These are phyloP conservation scores for Misopates orontium DNA, from an alignment of 257 asterid species.

Conservation along the genomic window DNA sequence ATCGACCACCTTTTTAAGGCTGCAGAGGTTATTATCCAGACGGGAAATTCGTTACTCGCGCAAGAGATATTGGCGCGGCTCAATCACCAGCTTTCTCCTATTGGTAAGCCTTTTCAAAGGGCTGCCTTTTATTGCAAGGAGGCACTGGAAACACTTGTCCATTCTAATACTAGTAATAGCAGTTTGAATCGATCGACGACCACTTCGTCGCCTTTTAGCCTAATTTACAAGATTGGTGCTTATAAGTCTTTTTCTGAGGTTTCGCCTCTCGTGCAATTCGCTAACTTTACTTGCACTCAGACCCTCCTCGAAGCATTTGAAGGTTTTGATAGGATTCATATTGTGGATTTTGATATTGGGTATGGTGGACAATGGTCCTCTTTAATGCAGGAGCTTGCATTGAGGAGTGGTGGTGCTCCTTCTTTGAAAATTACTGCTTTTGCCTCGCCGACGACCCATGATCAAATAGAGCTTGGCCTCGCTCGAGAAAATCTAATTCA, in stretches of 20 bases:
- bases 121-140: conserved; percentile 68
- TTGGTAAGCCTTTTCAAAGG: conserved; percentile 70
- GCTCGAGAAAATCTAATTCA: conserved; percentile 76
- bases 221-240: conserved; percentile 59
- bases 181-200: conserved; percentile 26
- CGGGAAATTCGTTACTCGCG: conserved; percentile 88
- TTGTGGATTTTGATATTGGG: conserved; percentile 59
- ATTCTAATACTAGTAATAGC: conserved; percentile 29
- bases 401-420: conserved; percentile 36
- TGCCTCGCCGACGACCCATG: conserved; percentile 48
- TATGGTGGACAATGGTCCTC: conserved; percentile 69
- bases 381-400: conserved; percentile 55
- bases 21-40: conserved; percentile 85
- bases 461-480: conserved; percentile 76
- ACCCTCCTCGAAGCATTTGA: conserved; percentile 51
- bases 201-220: conserved; percentile 47
- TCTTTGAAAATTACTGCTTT: conserved; percentile 45
- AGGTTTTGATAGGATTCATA: conserved; percentile 38
- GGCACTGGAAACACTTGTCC: conserved; percentile 52
- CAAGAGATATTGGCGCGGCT: conserved; percentile 99
- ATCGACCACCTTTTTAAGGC: conserved; percentile 88
- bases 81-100: conserved; percentile 99
- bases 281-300: conserved; percentile 51
- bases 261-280: conserved; percentile 47
- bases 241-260: conserved; percentile 56